Evolutionary conservation across 768 basidiomycete species (phyloP).

Genomic region (Cystobasidium onofrii): DNA sequence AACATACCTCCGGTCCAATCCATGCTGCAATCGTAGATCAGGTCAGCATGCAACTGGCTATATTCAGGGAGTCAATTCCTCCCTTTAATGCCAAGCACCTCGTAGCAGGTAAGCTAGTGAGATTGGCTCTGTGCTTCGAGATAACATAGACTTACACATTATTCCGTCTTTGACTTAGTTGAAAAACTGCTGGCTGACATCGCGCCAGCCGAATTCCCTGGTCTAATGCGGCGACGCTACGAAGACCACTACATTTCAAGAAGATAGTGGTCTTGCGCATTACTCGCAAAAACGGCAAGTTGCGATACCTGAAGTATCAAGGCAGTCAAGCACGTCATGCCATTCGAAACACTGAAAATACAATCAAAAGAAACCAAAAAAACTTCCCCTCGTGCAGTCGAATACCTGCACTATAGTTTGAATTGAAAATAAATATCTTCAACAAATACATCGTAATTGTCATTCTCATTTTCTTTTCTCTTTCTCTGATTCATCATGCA

Average conservation of each 20-base stretch:
- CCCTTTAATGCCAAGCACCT: slow-evolving; percentile 67
- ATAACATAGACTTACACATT: neutral
- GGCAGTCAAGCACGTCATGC: too few relatives aligned
- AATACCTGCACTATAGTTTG: too few relatives aligned
- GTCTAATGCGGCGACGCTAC: slow-evolving; percentile 4
- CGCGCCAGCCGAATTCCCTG: slow-evolving; percentile 15
- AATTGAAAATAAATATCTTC: too few relatives aligned
- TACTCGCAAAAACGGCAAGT: too few relatives aligned
- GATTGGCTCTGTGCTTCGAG: neutral
- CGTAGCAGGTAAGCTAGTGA: slow-evolving; percentile 47
- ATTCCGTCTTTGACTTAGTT: neutral
- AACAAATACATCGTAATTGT: neutral
- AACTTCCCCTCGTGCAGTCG: too few relatives aligned
- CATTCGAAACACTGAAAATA: too few relatives aligned
- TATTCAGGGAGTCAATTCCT: slow-evolving; percentile 60
- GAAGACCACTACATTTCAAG: slow-evolving; percentile 26
- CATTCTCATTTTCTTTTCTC: neutral
- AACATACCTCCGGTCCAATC: slow-evolving; percentile 63
- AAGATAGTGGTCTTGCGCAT: too few relatives aligned
- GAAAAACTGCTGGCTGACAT: slow-evolving; percentile 25
- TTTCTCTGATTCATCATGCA: neutral
- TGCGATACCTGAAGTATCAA: too few relatives aligned
- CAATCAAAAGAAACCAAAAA: too few relatives aligned
- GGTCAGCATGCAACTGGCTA: slow-evolving; percentile 61
- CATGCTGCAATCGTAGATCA: slow-evolving; percentile 56